phyloP scores from a whole-genome alignment of 345 rosid genomes.

The Salix suchowensis region DNA sequence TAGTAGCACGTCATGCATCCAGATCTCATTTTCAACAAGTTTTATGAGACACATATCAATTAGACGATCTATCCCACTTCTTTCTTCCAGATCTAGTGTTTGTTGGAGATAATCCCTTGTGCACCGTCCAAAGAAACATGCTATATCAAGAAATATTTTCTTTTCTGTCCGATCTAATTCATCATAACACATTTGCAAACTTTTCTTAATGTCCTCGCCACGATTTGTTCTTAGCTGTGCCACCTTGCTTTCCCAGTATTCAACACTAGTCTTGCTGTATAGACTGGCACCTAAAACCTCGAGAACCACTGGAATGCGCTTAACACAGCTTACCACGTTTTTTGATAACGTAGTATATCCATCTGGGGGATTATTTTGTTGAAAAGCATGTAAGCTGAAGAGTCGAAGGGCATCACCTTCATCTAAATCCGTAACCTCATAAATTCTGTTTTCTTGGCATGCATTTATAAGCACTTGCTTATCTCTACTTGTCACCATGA shows the following conservation, averaged over 20 bases:
- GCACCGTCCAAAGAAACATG: slow-evolving; percentile 4
- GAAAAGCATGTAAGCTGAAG: slow-evolving; percentile 7
- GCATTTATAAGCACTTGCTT: background rate
- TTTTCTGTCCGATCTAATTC: background rate
- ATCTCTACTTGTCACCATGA: background rate
- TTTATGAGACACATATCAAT: slow-evolving; percentile 1
- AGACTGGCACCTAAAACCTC: background rate
- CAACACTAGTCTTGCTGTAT: background rate
- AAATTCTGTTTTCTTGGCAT: background rate
- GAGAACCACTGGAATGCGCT: slow-evolving; percentile 9
- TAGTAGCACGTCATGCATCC: slow-evolving; percentile 1
- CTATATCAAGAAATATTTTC: slow-evolving; percentile 10
- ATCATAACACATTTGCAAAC: background rate
- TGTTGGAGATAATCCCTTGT: background rate
- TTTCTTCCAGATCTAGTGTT: background rate
- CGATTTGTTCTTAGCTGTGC: background rate
- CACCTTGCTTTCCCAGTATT: background rate
- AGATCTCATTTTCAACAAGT: background rate
- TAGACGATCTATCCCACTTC: background rate
- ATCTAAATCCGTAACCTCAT: background rate
- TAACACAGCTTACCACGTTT: background rate
- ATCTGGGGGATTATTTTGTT: background rate
- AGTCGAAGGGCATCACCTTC: background rate
- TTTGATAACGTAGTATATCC: background rate
- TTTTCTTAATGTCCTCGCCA: background rate